Conservation (phyloP, 2,329 filamentous ascomycete species). For the Sporothrix euskadiensis region DNA sequence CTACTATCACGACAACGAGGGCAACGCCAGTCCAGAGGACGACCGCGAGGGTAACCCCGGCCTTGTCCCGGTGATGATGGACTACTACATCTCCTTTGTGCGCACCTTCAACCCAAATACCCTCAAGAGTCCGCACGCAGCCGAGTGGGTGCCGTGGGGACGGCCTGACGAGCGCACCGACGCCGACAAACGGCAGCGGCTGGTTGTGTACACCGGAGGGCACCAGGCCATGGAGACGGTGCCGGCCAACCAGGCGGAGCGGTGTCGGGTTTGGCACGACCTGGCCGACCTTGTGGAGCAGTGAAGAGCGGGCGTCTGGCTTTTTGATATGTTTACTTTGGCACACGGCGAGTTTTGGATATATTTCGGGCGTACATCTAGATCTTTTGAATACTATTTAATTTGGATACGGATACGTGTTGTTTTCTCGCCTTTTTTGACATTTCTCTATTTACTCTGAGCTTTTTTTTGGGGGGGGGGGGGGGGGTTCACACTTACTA, state of each 20-base stretch:
- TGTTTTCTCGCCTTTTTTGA: too few relatives aligned
- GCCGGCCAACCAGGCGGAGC: slow-evolving; percentile 38
- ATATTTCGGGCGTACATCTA: not conserved
- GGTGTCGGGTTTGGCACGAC: slow-evolving; percentile 48
- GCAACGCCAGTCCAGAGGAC: not conserved
- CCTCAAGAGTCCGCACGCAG: slow-evolving; percentile 39
- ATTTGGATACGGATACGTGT: not conserved
- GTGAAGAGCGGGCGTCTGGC: slow-evolving; percentile 26
- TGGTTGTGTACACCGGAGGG: slow-evolving; percentile 45
- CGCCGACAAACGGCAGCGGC: slow-evolving; percentile 36
- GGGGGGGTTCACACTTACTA: too few relatives aligned
- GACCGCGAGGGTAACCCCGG: slow-evolving; percentile 45
- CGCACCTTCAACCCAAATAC: slow-evolving; percentile 48
- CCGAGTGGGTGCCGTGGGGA: slow-evolving; percentile 47
- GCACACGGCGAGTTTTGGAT: not conserved
- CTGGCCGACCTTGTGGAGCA: slow-evolving; percentile 43
- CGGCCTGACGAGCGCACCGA: slow-evolving; percentile 1
- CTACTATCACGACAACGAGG: slow-evolving; percentile 43
- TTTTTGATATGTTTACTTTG: not conserved
- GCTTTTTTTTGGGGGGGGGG: too few relatives aligned
- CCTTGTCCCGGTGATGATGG: slow-evolving; percentile 50
- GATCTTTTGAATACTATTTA: not conserved
- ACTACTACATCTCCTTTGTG: slow-evolving; percentile 54
- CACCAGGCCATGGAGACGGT: slow-evolving; percentile 46
- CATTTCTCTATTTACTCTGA: not conserved